A percentile compares a stretch with the other conserved stretches of the same genome.
phyloP scores from a whole-genome alignment of 2,329 filamentous ascomycete genomes.

The Colletotrichum sp. region DNA sequence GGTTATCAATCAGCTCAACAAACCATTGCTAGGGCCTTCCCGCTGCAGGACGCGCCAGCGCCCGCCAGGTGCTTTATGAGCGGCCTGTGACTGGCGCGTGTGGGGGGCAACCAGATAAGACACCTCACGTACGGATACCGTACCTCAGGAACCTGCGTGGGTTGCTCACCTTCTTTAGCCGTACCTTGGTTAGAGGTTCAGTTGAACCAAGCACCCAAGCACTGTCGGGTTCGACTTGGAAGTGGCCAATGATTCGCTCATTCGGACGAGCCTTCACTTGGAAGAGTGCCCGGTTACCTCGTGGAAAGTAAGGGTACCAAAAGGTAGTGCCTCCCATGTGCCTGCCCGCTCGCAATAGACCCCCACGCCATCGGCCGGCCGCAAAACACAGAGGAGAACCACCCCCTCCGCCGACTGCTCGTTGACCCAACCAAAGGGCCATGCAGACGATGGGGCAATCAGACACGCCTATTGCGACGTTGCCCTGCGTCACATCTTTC shows the following conservation, averaged over 20 bases:
- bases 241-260: not conserved
- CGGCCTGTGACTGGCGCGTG: slow-evolving; percentile 9
- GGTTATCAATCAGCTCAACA: slow-evolving; percentile 16
- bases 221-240: not conserved
- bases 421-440: not conserved
- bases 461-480: slow-evolving; percentile 2
- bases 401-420: not conserved
- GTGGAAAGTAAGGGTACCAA: not conserved
- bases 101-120: slow-evolving; percentile 16
- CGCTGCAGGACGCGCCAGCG: not conserved
- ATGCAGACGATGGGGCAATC: slow-evolving; percentile 3
- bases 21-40: not conserved
- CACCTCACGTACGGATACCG: not conserved
- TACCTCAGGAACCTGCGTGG: not conserved
- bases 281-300: not conserved
- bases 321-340: not conserved
- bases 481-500: not conserved
- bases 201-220: not conserved
- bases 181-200: not conserved
- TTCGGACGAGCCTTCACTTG: not conserved
- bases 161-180: not conserved
- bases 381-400: not conserved
- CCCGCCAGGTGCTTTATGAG: not conserved
- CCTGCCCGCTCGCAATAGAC: not conserved
- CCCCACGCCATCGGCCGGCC: not conserved